phyloP scores from a whole-genome alignment of 129 eudicot species.

The Gnaphalium uliginosum region DNA sequence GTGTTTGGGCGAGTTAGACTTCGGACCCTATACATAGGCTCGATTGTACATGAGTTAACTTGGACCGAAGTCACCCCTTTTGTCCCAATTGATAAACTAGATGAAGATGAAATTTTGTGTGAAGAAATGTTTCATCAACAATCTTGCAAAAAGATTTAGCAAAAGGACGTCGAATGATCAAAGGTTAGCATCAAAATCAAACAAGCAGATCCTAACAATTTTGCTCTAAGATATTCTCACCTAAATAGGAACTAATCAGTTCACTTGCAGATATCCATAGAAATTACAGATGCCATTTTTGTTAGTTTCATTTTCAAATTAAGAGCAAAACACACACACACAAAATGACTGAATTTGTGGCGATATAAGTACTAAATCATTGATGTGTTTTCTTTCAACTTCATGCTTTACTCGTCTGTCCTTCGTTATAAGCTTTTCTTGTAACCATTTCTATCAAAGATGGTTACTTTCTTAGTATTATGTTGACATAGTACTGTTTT shows the following conservation, averaged over 20 bases:
- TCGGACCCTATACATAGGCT: background rate
- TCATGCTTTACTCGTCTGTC: too few relatives aligned
- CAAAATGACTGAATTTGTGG: background rate
- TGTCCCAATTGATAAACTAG: background rate
- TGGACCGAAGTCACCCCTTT: background rate
- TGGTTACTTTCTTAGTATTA: too few relatives aligned
- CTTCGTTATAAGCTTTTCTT: too few relatives aligned
- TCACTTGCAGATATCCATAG: constrained; percentile 8
- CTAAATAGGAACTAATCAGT: background rate
- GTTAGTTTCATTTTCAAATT: background rate
- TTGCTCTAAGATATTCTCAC: constrained; percentile 1
- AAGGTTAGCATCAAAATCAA: background rate
- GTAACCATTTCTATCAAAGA: too few relatives aligned
- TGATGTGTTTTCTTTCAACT: too few relatives aligned
- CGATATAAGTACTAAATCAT: background rate
- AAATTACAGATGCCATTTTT: background rate
- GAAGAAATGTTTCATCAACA: background rate
- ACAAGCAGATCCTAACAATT: background rate
- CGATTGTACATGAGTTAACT: background rate
- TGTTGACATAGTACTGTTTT: too few relatives aligned
- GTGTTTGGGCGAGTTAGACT: background rate
- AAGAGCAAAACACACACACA: background rate
- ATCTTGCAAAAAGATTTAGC: background rate
- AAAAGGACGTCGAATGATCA: background rate
- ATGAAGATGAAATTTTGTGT: background rate